Base-by-base conservation (phyloP, 1,284 basidiomycete species). In the Apiotrichum domesticum region DNA sequence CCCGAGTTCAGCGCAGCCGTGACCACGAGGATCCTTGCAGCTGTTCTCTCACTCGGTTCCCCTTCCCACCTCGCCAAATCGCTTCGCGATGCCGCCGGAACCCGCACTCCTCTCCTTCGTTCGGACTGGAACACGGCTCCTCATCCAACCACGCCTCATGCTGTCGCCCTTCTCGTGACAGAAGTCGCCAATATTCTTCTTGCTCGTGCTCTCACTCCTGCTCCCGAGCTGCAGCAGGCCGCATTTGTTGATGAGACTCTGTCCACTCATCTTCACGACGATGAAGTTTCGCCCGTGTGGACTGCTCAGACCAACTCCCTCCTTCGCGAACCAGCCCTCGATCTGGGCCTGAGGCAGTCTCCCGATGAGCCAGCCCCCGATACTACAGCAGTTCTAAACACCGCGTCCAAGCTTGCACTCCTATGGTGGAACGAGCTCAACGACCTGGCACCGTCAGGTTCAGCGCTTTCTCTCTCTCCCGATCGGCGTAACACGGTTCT, bases 351-450 rank as follows among this genome's bases (percentile, higher is more conserved):
- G 21, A 21, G 21, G 21, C 21, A 21, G 21, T 21, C 21, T 21
- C 21, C 21, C 21, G 21, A 21, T 21, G 21, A 21, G 21, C 21
- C 21, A 21, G 21, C 21, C 21, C 39, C 53, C 54, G 29, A 54
- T 47, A 29, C 56, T 44, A 32, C 59, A 35, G 43, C 41, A 11
- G 63, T 63, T 1, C 51, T 72, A 32, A 61, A 67, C 7, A 54
- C 60, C 3, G 62, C 66, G 8, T 55, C 53, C 33, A 55, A 56
- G 13, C 59, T 64, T 4, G 68, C 68, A 3, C 51, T 66, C 14
- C 53, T 57, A 21, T 74, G 72, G 72, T 73, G 72, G 71, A 63
- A 54, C n/a, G 69, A 75, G 45, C 59, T 74, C 42, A 66, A 54
- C 13, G 60, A 63, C 8, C 45, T 46, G 9, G 37, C 54, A 3